phyloP scores from a whole-genome alignment of 179 eudicot species.

The Gypsophila paniculata region DNA sequence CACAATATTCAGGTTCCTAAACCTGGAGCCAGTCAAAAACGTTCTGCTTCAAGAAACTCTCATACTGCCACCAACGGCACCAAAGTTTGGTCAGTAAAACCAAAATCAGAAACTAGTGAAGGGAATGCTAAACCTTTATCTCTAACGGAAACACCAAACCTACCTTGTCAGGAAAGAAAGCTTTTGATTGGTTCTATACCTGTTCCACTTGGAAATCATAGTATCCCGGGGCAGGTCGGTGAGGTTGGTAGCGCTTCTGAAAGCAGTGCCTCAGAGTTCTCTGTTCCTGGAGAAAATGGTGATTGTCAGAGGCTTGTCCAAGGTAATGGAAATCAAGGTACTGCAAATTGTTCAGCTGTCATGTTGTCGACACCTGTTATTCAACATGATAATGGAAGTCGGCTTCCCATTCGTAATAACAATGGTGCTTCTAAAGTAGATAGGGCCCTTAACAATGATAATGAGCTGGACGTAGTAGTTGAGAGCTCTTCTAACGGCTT shows the following conservation, averaged over 20 bases:
- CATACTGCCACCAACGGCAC: constrained; percentile 27
- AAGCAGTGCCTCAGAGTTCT: constrained; percentile 23
- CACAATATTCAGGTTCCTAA: constrained; percentile 43
- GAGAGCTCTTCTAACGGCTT: constrained; percentile 23
- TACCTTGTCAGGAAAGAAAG: constrained; percentile 32
- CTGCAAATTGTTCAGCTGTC: constrained; percentile 33
- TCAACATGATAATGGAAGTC: constrained; percentile 31
- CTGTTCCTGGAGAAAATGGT: constrained; percentile 24
- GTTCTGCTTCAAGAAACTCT: constrained; percentile 34
- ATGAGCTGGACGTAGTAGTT: constrained; percentile 21
- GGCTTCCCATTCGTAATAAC: constrained; percentile 26
- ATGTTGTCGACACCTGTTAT: constrained; percentile 55
- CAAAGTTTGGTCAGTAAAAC: constrained; percentile 36
- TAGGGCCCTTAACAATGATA: constrained; percentile 22
- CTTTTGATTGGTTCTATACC: constrained; percentile 79
- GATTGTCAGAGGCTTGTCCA: constrained; percentile 31
- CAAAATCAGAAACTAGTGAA: constrained; percentile 38
- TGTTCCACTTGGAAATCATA: constrained; percentile 42
- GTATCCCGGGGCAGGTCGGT: constrained; percentile 26
- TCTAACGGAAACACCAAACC: constrained; percentile 29
- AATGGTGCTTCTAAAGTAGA: constrained; percentile 30
- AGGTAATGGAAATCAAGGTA: constrained; percentile 31
- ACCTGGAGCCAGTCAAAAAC: constrained; percentile 51
- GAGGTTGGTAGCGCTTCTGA: constrained; percentile 21
- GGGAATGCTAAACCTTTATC: constrained; percentile 25